phyloP scores from a whole-genome alignment of 495 filamentous ascomycete species.

The Aspergillus incahuasiensis region DNA sequence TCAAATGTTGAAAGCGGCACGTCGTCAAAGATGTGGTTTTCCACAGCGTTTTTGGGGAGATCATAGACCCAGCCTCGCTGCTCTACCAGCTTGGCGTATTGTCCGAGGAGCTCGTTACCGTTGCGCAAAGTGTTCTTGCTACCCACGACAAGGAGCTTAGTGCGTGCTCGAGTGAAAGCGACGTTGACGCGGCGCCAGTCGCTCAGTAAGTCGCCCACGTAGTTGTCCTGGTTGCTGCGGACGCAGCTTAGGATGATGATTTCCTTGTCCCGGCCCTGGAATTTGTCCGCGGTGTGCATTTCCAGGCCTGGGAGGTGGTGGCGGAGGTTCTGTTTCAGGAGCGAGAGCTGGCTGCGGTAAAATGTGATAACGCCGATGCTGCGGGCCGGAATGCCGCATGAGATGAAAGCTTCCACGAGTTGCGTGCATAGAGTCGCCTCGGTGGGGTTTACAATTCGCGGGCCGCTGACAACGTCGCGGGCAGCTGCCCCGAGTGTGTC shows the following conservation, averaged over 20 bases:
- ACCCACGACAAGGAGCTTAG: slow-evolving; percentile 83
- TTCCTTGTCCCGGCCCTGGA: slow-evolving; percentile 94
- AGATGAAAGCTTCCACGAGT: slow-evolving; percentile 72
- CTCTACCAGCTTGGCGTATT: slow-evolving; percentile 74
- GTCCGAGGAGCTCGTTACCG: slow-evolving; percentile 69
- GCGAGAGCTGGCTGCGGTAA: slow-evolving; percentile 83
- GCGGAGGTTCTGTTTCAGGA: slow-evolving; percentile 53
- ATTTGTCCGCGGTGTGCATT: slow-evolving; percentile 94
- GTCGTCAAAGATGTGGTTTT: slow-evolving; percentile 62
- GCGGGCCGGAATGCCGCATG: slow-evolving; percentile 63
- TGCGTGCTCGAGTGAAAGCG: slow-evolving; percentile 85
- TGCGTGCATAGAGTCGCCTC: slow-evolving; percentile 73
- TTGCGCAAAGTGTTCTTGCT: slow-evolving; percentile 66
- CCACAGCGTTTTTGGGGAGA: slow-evolving; percentile 55
- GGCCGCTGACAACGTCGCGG: slow-evolving; percentile 67
- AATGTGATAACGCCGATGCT: slow-evolving; percentile 98
- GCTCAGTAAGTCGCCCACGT: slow-evolving; percentile 80
- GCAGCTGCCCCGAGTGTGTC: slow-evolving; percentile 61
- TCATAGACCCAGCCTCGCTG: slow-evolving; percentile 70
- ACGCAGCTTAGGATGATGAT: slow-evolving; percentile 82
- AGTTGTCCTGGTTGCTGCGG: slow-evolving; percentile 72
- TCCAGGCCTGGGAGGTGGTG: slow-evolving; percentile 59
- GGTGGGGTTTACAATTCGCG: slow-evolving; percentile 77
- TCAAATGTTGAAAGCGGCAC: slow-evolving; percentile 15
- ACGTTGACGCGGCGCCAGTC: slow-evolving; percentile 96